phyloP scores from a whole-genome alignment of 1,139 yeast genomes.

The Yamadazyma mexicana region DNA sequence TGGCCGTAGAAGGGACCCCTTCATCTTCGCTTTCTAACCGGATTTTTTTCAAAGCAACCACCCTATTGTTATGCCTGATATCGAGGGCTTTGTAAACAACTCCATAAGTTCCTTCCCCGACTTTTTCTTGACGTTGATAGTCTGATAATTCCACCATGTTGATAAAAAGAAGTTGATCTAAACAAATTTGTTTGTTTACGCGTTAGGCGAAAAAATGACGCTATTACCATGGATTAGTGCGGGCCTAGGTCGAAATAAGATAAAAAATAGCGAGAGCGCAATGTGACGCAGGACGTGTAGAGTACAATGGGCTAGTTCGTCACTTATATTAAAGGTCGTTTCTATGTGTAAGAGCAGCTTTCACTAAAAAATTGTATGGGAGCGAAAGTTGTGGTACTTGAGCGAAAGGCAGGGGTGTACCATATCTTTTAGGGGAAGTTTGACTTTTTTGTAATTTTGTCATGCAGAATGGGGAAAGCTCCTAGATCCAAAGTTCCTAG shows the following conservation, averaged over 20 bases:
- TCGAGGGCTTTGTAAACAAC: constrained; percentile 97
- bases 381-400: background rate
- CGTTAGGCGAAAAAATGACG: constrained; percentile 1
- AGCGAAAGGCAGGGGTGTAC: too few relatives aligned
- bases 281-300: too few relatives aligned
- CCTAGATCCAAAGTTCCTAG: too few relatives aligned
- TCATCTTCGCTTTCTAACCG: constrained; percentile 96
- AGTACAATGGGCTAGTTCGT: too few relatives aligned
- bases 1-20: constrained; percentile 98
- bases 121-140: constrained; percentile 91
- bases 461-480: too few relatives aligned
- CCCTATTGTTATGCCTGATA: constrained; percentile 80
- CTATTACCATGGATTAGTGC: background rate
- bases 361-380: too few relatives aligned
- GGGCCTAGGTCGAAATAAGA: too few relatives aligned
- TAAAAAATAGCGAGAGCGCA: background rate
- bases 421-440: too few relatives aligned
- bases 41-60: constrained; percentile 93
- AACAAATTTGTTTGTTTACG: constrained; percentile 2
- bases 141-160: constrained; percentile 83
- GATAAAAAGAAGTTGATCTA: background rate
- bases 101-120: constrained; percentile 98
- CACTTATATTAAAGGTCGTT: background rate
- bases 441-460: too few relatives aligned
- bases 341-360: background rate